phyloP scores from a whole-genome alignment of 2,329 filamentous ascomycete genomes.

The Alternaria panax region DNA sequence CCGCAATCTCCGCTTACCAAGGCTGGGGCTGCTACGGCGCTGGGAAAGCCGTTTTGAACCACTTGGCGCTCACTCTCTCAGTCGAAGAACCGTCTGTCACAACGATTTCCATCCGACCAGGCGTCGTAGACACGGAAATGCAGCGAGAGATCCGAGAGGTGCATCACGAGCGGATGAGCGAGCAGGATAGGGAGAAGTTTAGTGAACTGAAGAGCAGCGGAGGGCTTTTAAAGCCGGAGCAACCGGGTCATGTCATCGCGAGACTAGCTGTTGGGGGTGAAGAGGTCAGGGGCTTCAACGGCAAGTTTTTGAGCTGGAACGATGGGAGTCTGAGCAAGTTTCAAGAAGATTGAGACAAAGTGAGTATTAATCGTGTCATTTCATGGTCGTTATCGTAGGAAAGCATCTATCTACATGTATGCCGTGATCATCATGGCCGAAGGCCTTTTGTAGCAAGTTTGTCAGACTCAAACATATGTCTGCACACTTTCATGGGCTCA shows the following conservation, averaged over 20 bases:
- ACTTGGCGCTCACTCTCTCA: constrained; percentile 74
- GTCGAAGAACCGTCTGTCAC: constrained; percentile 80
- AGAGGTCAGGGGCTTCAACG: constrained; percentile 71
- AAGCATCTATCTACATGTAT: constrained; percentile 13
- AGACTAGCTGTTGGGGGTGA: constrained; percentile 70
- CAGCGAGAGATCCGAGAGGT: constrained; percentile 80
- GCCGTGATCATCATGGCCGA: constrained; percentile 2
- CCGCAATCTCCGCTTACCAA: constrained; percentile 69
- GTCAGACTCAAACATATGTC: not conserved
- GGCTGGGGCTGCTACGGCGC: constrained; percentile 85
- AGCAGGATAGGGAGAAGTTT: constrained; percentile 69
- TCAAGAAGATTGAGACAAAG: constrained; percentile 28
- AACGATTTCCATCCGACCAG: constrained; percentile 76
- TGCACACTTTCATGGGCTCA: not conserved
- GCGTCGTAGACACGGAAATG: constrained; percentile 89
- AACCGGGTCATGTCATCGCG: constrained; percentile 86
- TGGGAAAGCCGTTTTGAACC: constrained; percentile 84
- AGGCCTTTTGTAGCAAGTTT: not conserved
- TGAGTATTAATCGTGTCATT: constrained; percentile 4
- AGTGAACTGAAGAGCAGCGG: constrained; percentile 73
- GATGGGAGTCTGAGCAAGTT: constrained; percentile 37
- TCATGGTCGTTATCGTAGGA: constrained; percentile 3
- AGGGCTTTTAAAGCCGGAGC: constrained; percentile 78
- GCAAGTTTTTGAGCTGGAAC: constrained; percentile 70
- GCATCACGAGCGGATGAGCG: constrained; percentile 68